phyloP scores from a whole-genome alignment of 208 protist genomes.

The Porcisia deanei region DNA sequence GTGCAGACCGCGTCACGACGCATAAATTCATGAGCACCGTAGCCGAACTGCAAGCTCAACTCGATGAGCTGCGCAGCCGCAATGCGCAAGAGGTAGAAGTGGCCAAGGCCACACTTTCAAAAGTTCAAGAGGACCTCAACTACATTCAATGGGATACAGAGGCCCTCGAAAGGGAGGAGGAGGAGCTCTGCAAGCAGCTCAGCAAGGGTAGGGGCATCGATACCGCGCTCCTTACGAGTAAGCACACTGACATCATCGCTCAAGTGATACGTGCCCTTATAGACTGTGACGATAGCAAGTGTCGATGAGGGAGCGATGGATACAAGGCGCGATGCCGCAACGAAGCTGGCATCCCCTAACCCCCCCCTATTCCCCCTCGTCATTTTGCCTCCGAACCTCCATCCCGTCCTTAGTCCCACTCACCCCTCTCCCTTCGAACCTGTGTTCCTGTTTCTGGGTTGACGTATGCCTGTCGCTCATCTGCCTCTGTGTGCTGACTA shows the following conservation, averaged over 20 bases:
- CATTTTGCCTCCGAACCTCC: not conserved
- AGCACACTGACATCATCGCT: conserved; percentile 13
- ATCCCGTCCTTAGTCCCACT: not conserved
- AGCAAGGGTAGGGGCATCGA: conserved; percentile 10
- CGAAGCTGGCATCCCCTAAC: not conserved
- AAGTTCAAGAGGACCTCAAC: conserved; percentile 45
- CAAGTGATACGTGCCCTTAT: conserved; percentile 37
- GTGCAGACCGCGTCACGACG: not conserved
- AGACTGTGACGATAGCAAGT: conserved; percentile 43
- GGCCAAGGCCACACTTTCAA: conserved; percentile 30
- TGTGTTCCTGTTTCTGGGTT: not conserved
- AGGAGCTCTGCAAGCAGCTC: conserved; percentile 32
- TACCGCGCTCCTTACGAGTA: not conserved
- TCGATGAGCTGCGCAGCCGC: conserved; percentile 30
- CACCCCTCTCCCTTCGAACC: not conserved
- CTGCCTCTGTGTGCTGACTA: not conserved
- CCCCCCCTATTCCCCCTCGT: not conserved
- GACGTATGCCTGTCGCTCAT: not conserved
- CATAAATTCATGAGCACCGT: conserved; percentile 27
- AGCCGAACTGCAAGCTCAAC: conserved; percentile 39
- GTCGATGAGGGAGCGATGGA: conserved; percentile 1
- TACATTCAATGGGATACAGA: conserved; percentile 36
- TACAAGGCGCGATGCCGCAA: not conserved
- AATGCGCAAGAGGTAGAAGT: conserved; percentile 38
- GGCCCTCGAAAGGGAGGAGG: conserved; percentile 34